phyloP scores from a whole-genome alignment of 495 filamentous ascomycete species.

The Penicillium dipodomyicola region DNA sequence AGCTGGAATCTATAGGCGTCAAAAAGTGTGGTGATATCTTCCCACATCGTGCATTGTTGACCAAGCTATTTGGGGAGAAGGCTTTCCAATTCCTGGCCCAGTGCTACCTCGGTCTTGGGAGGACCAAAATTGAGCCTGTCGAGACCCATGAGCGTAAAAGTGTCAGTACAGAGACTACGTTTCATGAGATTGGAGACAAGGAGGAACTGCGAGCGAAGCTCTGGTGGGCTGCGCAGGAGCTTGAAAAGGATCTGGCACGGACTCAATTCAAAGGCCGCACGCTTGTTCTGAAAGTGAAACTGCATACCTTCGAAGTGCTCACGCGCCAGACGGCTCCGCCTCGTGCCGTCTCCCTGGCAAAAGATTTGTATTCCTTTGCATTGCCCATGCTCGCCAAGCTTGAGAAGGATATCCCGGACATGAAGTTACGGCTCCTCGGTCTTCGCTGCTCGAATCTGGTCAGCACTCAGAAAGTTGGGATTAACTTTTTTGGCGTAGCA shows the following conservation, averaged over 20 bases:
- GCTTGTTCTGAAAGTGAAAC: constrained; percentile 85
- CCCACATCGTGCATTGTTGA: constrained; percentile 65
- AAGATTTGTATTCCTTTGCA: constrained; percentile 79
- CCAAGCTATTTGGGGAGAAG: constrained; percentile 85
- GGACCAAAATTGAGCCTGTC: constrained; percentile 83
- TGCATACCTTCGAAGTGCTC: constrained; percentile 89
- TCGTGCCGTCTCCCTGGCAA: constrained; percentile 65
- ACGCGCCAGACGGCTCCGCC: constrained; percentile 76
- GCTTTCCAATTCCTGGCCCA: constrained; percentile 80
- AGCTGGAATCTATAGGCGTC: constrained; percentile 82
- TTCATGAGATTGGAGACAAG: constrained; percentile 72
- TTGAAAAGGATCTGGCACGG: constrained; percentile 80
- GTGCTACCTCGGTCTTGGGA: constrained; percentile 81
- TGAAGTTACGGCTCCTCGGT: constrained; percentile 86
- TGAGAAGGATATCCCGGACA: constrained; percentile 76
- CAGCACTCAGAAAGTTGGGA: constrained; percentile 71
- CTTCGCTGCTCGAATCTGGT: constrained; percentile 83
- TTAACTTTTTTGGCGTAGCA: constrained; percentile 74
- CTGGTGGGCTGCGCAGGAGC: constrained; percentile 73
- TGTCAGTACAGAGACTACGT: constrained; percentile 91
- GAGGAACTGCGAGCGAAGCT: constrained; percentile 73
- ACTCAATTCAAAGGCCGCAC: constrained; percentile 87
- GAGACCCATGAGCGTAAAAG: constrained; percentile 92
- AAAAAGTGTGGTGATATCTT: constrained; percentile 91
- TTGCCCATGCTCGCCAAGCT: constrained; percentile 83